Evolutionary conservation across 1,284 basidiomycete genomes (phyloP).

Genomic region (Boletus putidus): DNA sequence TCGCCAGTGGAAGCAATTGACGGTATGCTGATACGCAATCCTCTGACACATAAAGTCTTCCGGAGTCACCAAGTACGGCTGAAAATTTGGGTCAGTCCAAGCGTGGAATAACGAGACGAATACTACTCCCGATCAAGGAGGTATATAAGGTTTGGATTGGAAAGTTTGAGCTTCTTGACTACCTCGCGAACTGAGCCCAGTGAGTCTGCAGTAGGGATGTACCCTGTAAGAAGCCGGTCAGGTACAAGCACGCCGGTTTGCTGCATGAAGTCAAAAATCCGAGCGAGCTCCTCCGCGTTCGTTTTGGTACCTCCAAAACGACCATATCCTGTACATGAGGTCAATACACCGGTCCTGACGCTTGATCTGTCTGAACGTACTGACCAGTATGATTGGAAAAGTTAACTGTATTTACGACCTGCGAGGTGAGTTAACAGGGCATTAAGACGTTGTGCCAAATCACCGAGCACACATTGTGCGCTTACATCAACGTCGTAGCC

Average conservation of each 20-base stretch:
- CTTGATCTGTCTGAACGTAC: slow-evolving; percentile 23
- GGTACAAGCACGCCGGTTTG: slow-evolving; percentile 66
- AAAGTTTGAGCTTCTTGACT: slow-evolving; percentile 58
- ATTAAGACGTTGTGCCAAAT: background rate
- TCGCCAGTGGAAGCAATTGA: slow-evolving; percentile 74
- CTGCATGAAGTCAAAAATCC: slow-evolving; percentile 69
- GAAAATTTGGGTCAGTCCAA: slow-evolving; percentile 52
- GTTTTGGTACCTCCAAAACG: slow-evolving; percentile 74
- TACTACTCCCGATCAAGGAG: slow-evolving; percentile 80
- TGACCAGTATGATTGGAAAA: slow-evolving; percentile 92
- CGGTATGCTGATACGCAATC: slow-evolving; percentile 91
- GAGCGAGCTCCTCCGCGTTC: slow-evolving; percentile 62
- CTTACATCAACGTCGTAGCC: slow-evolving; percentile 96
- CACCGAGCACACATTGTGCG: slow-evolving; percentile 22
- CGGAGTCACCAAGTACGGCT: slow-evolving; percentile 93
- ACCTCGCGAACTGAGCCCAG: slow-evolving; percentile 67
- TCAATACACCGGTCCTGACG: background rate
- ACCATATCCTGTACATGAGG: slow-evolving; percentile 62
- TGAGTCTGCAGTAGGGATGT: slow-evolving; percentile 85
- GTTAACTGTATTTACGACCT: slow-evolving; percentile 95
- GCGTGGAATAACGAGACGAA: slow-evolving; percentile 6
- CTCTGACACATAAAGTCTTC: slow-evolving; percentile 82
- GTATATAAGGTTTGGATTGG: slow-evolving; percentile 70
- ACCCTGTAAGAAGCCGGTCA: slow-evolving; percentile 77
- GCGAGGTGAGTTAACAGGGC: slow-evolving; percentile 37